These are phyloP conservation scores for Arbutus unedo DNA, from an alignment of 148 eudicot genomes.

Conservation along the genomic window DNA sequence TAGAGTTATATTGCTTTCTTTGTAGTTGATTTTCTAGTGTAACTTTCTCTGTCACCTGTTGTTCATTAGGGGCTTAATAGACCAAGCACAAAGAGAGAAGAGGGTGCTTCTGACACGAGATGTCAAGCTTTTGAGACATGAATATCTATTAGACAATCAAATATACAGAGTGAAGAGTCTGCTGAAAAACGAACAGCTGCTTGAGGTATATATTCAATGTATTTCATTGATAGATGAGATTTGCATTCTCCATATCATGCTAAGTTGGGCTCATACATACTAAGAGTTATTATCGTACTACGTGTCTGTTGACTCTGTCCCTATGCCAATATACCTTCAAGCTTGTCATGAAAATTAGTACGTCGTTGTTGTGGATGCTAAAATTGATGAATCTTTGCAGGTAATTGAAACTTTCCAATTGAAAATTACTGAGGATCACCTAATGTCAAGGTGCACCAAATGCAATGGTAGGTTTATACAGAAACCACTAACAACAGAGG, in stretches of 20 bases:
- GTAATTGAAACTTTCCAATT: slow-evolving; percentile 77
- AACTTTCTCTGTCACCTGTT: neutral
- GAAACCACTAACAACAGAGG: slow-evolving; percentile 78
- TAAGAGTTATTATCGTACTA: neutral
- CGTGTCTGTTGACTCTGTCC: neutral
- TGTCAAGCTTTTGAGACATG: slow-evolving; percentile 82
- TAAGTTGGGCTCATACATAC: neutral
- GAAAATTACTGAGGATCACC: slow-evolving; percentile 67
- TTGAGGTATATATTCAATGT: slow-evolving; percentile 52
- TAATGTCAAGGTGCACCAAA: slow-evolving; percentile 96
- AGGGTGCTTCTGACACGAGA: slow-evolving; percentile 91
- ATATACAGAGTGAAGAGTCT: slow-evolving; percentile 84
- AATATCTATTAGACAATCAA: slow-evolving; percentile 71
- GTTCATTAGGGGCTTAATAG: slow-evolving; percentile 67
- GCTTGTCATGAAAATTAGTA: slow-evolving; percentile 41
- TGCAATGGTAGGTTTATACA: slow-evolving; percentile 93
- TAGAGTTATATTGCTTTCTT: no score
- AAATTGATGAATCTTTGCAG: slow-evolving; percentile 37
- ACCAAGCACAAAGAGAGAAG: slow-evolving; percentile 78
- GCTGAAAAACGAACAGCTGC: slow-evolving; percentile 84
- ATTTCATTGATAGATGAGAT: neutral
- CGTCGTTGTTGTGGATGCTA: slow-evolving; percentile 26
- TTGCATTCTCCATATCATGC: neutral
- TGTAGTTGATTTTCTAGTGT: neutral
- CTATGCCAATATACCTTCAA: neutral